Evolutionary conservation across 2,329 filamentous ascomycete species (phyloP).

Genomic region (Clathrospora elynae): DNA sequence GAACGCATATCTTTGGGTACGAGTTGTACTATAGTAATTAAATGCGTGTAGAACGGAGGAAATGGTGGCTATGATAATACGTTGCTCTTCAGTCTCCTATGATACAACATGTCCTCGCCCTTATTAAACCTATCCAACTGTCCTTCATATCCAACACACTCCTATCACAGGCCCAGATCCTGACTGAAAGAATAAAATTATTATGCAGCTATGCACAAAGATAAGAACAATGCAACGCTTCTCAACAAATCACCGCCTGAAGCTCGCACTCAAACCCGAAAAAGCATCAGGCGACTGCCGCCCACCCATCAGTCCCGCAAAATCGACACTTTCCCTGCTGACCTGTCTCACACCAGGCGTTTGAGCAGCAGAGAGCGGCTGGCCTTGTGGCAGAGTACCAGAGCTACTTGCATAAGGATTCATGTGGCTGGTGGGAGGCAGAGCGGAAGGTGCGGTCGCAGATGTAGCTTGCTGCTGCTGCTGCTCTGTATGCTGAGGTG

Average conservation of each 20-base stretch:
- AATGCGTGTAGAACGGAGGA: too few relatives aligned
- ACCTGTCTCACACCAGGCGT: conserved; percentile 49
- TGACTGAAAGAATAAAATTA: too few relatives aligned
- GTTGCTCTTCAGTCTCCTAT: too few relatives aligned
- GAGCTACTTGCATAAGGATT: conserved; percentile 60
- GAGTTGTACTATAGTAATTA: too few relatives aligned
- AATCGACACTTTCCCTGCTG: conserved; percentile 73
- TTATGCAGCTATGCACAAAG: too few relatives aligned
- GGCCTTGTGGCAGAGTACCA: conserved; percentile 24
- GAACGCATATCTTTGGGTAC: too few relatives aligned
- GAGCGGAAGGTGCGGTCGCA: conserved; percentile 33
- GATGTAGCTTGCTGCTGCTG: conserved; percentile 39
- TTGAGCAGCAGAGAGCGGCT: conserved; percentile 29
- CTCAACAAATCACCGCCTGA: conserved; percentile 30
- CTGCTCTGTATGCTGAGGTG: conserved; percentile 50
- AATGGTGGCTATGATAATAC: too few relatives aligned
- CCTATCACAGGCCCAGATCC: too few relatives aligned
- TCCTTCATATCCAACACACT: too few relatives aligned
- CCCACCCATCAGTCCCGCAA: conserved; percentile 66
- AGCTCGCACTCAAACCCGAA: conserved; percentile 70
- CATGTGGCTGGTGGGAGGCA: conserved; percentile 49
- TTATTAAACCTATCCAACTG: too few relatives aligned
- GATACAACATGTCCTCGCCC: too few relatives aligned
- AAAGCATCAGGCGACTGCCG: conserved; percentile 81
- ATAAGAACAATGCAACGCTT: background rate